These are phyloP conservation scores for Adenanthera pavonina DNA, from an alignment of 306 rosid genomes.

Conservation along the genomic window DNA sequence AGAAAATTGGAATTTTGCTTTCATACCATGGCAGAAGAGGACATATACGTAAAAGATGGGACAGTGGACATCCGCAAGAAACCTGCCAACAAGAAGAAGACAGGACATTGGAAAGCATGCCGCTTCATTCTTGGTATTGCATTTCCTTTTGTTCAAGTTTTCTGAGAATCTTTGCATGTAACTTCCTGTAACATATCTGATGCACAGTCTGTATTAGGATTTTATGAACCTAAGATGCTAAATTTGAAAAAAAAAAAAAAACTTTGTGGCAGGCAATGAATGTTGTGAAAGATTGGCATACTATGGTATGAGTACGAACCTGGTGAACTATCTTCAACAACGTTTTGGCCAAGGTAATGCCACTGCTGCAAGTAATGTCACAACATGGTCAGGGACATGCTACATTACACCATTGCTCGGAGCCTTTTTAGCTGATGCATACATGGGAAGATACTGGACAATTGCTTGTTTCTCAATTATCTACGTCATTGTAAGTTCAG, in stretches of 20 bases:
- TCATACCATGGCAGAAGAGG: slow-evolving; percentile 56
- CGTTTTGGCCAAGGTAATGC: slow-evolving; percentile 68
- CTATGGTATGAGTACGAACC: slow-evolving; percentile 87
- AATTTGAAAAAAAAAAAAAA: slow-evolving; percentile 33
- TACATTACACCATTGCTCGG: slow-evolving; percentile 84
- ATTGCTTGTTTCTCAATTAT: slow-evolving; percentile 73
- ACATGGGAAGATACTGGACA: slow-evolving; percentile 96
- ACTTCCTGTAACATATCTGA: slow-evolving; percentile 1
- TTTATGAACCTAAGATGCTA: slow-evolving; percentile 25
- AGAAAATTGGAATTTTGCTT: neutral
- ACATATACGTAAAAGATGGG: slow-evolving; percentile 71
- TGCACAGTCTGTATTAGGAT: neutral
- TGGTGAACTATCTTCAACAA: slow-evolving; percentile 77
- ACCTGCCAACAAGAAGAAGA: slow-evolving; percentile 73
- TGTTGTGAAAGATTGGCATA: slow-evolving; percentile 92
- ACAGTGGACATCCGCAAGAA: slow-evolving; percentile 57
- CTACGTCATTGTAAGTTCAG: slow-evolving; percentile 69
- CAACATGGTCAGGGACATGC: slow-evolving; percentile 90
- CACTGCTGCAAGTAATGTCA: slow-evolving; percentile 69
- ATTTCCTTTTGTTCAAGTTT: slow-evolving; percentile 1
- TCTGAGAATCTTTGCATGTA: neutral
- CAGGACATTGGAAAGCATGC: slow-evolving; percentile 88
- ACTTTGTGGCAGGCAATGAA: slow-evolving; percentile 64
- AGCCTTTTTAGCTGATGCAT: slow-evolving; percentile 93
- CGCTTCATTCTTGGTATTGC: slow-evolving; percentile 76